Percentiles rank a stretch among this genome's conserved stretches.
Conservation (phyloP, 768 basidiomycete species). For the Russula abietina region DNA sequence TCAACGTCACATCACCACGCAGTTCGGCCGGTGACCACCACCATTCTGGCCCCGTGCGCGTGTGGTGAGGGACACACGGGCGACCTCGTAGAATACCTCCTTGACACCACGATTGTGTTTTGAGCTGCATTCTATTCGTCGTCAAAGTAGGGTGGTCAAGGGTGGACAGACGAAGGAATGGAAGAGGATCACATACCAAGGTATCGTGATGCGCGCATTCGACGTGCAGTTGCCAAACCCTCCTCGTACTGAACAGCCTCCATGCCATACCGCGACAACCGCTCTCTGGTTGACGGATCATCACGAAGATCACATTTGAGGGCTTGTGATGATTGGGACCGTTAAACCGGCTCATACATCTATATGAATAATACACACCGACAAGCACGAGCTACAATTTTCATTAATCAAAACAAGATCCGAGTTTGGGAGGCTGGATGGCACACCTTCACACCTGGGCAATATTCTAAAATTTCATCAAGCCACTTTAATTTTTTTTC, state of each 20-base stretch:
- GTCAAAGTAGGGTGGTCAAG: slow-evolving; percentile 1
- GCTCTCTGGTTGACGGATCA: slow-evolving; percentile 64
- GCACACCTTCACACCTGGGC: slow-evolving; percentile 88
- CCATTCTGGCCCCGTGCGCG: slow-evolving; percentile 58
- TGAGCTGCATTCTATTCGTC: slow-evolving; percentile 79
- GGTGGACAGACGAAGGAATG: background rate
- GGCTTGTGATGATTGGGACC: slow-evolving; percentile 42
- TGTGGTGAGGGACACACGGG: slow-evolving; percentile 73
- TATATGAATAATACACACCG: slow-evolving; percentile 47
- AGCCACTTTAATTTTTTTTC: slow-evolving; percentile 68
- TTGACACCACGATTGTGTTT: slow-evolving; percentile 94
- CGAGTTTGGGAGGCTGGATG: slow-evolving; percentile 10
- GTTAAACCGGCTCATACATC: slow-evolving; percentile 5
- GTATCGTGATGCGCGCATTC: slow-evolving; percentile 90
- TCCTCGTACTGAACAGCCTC: slow-evolving; percentile 89
- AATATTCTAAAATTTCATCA: slow-evolving; percentile 86
- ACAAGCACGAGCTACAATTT: slow-evolving; percentile 70
- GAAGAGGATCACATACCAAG: slow-evolving; percentile 55
- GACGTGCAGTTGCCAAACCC: slow-evolving; percentile 78
- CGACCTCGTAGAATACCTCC: slow-evolving; percentile 91
- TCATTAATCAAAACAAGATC: background rate
- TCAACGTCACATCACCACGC: slow-evolving; percentile 51
- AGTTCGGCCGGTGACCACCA: slow-evolving; percentile 32
- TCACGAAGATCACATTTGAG: slow-evolving; percentile 95
- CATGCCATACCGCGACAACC: slow-evolving; percentile 60